Evolutionary conservation across 495 filamentous ascomycete genomes (phyloP).

Genomic region (Xylaria telfairii): DNA sequence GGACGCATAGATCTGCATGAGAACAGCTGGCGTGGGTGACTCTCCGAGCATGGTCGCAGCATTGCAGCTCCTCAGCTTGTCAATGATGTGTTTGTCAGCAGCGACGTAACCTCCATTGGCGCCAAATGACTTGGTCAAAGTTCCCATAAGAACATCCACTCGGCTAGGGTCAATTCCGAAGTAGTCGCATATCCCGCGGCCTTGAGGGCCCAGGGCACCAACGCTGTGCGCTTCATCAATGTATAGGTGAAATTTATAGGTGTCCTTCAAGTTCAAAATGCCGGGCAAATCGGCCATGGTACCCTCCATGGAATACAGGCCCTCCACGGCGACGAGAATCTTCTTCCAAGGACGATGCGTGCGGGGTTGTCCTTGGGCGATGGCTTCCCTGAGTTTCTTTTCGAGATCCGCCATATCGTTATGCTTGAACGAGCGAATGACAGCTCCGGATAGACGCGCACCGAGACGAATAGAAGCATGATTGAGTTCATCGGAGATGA

Average conservation of each 20-base stretch:
- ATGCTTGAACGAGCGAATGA: slow-evolving; percentile 95
- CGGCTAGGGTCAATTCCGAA: slow-evolving; percentile 87
- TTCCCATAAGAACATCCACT: slow-evolving; percentile 97
- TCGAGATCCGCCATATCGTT: slow-evolving; percentile 93
- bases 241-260: slow-evolving; percentile 96
- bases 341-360: slow-evolving; percentile 99
- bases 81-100: slow-evolving; percentile 87
- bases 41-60: slow-evolving; percentile 88
- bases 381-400: slow-evolving; percentile 81
- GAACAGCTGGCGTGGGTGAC: slow-evolving; percentile 81
- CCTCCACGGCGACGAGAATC: slow-evolving; percentile 95
- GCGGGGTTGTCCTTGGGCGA: slow-evolving; percentile 93
- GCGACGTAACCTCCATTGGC: slow-evolving; percentile 97
- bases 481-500: slow-evolving; percentile 97
- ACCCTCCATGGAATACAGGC: slow-evolving; percentile 98
- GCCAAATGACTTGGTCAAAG: slow-evolving; percentile 96
- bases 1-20: slow-evolving; percentile 85
- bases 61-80: slow-evolving; percentile 85
- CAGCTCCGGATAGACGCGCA: slow-evolving; percentile 89
- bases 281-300: slow-evolving; percentile 97
- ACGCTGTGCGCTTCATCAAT: slow-evolving; percentile 97
- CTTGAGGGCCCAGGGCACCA: slow-evolving; percentile 85
- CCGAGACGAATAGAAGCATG: slow-evolving; percentile 97
- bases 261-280: slow-evolving; percentile 81
- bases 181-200: slow-evolving; percentile 95